Evolutionary conservation across 345 rosid genomes (phyloP).

Genomic region (Pugionium cornutum): DNA sequence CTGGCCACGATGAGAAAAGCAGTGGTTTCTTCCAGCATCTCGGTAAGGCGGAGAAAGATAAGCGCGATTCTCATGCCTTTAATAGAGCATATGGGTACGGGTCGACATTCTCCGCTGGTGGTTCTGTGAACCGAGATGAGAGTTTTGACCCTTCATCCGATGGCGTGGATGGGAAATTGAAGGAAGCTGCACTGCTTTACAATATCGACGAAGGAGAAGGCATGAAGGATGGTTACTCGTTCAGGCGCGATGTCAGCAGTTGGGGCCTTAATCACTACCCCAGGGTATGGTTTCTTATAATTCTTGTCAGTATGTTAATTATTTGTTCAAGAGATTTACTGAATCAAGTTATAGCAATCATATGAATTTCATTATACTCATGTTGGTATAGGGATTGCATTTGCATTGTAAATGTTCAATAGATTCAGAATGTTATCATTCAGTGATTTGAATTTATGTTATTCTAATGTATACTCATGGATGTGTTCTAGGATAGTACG

Average conservation of each 20-base stretch:
- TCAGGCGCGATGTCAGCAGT: slow-evolving; percentile 45
- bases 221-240: slow-evolving; percentile 38
- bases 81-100: slow-evolving; percentile 11
- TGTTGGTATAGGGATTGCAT: background rate
- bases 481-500: background rate
- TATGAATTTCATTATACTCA: background rate
- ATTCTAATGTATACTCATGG: slow-evolving; percentile 10
- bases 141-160: slow-evolving; percentile 41
- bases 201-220: slow-evolving; percentile 40
- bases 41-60: slow-evolving; percentile 39
- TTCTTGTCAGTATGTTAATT: background rate
- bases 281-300: slow-evolving; percentile 44
- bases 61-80: slow-evolving; percentile 26
- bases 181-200: slow-evolving; percentile 47
- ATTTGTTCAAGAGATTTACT: background rate
- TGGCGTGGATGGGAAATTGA: slow-evolving; percentile 54
- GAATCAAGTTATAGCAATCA: background rate
- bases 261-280: slow-evolving; percentile 34
- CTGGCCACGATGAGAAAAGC: slow-evolving; percentile 31
- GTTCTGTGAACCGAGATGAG: slow-evolving; percentile 21
- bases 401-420: background rate
- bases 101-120: slow-evolving; percentile 19
- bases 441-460: slow-evolving; percentile 15
- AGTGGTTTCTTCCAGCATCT: slow-evolving; percentile 44
- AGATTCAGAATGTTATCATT: slow-evolving; percentile 1